phyloP scores from a whole-genome alignment of 2,329 filamentous ascomycete species.

The Ascochyta rabiei region DNA sequence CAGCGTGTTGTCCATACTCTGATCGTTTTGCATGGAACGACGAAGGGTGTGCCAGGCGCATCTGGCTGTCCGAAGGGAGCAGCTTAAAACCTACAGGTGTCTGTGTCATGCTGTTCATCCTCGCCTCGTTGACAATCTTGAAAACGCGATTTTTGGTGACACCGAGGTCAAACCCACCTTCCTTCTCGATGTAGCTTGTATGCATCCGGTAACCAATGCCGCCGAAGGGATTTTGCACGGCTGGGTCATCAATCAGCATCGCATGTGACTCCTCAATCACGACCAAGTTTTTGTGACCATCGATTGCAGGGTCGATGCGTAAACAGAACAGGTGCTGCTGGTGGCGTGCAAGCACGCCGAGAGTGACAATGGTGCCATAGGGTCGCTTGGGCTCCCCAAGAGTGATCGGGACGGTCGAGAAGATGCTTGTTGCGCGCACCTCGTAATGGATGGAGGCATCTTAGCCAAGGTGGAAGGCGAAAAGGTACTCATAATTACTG shows the following conservation, averaged over 20 bases:
- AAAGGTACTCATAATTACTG: conserved; percentile 42
- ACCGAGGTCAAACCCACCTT: conserved; percentile 26
- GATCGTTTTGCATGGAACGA: conserved; percentile 33
- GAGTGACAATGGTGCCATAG: conserved; percentile 50
- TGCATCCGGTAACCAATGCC: conserved; percentile 29
- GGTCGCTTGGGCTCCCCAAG: conserved; percentile 39
- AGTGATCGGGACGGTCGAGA: conserved; percentile 50
- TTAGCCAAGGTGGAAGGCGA: conserved; percentile 52
- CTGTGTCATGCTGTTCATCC: conserved; percentile 57
- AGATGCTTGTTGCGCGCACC: conserved; percentile 52
- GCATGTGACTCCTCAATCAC: conserved; percentile 33
- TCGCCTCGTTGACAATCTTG: conserved; percentile 56
- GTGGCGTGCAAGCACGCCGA: conserved; percentile 52
- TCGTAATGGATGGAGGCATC: conserved; percentile 51
- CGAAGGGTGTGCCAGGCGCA: conserved; percentile 29
- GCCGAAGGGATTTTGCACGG: conserved; percentile 27
- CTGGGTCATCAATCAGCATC: conserved; percentile 18
- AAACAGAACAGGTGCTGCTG: conserved; percentile 55
- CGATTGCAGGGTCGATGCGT: conserved; percentile 53
- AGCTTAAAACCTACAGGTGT: conserved; percentile 60
- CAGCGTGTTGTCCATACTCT: conserved; percentile 30
- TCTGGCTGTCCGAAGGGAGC: conserved; percentile 41
- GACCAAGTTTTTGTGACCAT: conserved; percentile 47
- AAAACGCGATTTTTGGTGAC: conserved; percentile 47
- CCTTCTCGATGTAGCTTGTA: conserved; percentile 14